Percentiles rank a stretch among this genome's conserved stretches.
phyloP scores from a whole-genome alignment of 345 rosid genomes.

The Dovyalis caffra region DNA sequence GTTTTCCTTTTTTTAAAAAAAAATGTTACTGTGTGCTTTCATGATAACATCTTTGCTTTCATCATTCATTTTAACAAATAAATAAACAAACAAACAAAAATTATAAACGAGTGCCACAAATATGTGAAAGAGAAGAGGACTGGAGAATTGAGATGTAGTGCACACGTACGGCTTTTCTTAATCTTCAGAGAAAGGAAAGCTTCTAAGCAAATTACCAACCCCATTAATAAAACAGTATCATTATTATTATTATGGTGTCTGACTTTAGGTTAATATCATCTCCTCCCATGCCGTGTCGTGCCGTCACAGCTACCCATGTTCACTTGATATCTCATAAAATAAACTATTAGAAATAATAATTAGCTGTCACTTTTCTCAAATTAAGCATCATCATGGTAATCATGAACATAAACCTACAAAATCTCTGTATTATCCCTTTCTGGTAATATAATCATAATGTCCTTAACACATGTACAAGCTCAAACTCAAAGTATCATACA shows the following conservation, averaged over 20 bases:
- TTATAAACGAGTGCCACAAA: too few relatives aligned
- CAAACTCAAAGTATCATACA: slow-evolving; percentile 7
- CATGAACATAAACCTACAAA: slow-evolving; percentile 2
- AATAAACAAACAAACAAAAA: too few relatives aligned
- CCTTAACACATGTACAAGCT: slow-evolving; percentile 9
- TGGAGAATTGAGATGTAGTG: background rate
- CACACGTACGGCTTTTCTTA: slow-evolving; percentile 2
- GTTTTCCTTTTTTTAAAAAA: too few relatives aligned
- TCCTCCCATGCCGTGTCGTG: slow-evolving; percentile 33
- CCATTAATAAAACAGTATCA: background rate
- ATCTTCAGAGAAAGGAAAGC: slow-evolving; percentile 20
- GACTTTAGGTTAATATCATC: slow-evolving; percentile 8
- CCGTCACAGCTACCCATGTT: slow-evolving; percentile 43
- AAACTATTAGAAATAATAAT: background rate
- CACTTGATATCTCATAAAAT: slow-evolving; percentile 6
- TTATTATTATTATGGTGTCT: slow-evolving; percentile 9
- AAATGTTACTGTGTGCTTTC: too few relatives aligned
- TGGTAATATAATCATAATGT: slow-evolving; percentile 2
- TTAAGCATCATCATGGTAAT: slow-evolving; percentile 4
- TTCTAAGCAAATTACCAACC: slow-evolving; percentile 21
- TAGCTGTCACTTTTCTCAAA: slow-evolving; percentile 10
- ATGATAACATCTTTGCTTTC: too few relatives aligned
- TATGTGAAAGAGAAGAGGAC: too few relatives aligned
- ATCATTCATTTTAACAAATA: too few relatives aligned
- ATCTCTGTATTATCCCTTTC: background rate